Evolutionary conservation across 805 yeast genomes (phyloP).

Genomic region (Lachancea quebecensis): DNA sequence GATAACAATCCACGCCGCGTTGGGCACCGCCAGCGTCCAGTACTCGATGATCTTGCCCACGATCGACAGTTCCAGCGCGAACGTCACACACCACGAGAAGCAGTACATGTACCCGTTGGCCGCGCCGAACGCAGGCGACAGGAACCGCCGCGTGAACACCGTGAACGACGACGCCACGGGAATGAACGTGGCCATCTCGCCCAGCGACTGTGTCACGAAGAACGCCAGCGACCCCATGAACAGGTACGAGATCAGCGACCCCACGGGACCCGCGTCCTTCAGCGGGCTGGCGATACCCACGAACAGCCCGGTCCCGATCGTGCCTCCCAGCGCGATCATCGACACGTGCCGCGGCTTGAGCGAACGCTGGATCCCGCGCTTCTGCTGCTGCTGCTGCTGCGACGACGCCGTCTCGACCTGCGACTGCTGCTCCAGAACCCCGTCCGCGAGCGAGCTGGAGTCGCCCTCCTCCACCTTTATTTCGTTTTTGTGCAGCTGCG

Average conservation of each 20-base stretch:
- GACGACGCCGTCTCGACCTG: background rate
- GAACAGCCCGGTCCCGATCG: slow-evolving; percentile 74
- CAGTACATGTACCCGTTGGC: slow-evolving; percentile 69
- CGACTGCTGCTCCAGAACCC: background rate
- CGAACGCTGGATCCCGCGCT: slow-evolving; percentile 35
- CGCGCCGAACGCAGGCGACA: slow-evolving; percentile 66
- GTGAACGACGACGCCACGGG: slow-evolving; percentile 64
- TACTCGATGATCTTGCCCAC: slow-evolving; percentile 58
- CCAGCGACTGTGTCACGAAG: slow-evolving; percentile 62
- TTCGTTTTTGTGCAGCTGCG: background rate
- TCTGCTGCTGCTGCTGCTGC: background rate
- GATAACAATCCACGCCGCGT: slow-evolving; percentile 65
- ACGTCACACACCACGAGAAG: slow-evolving; percentile 74
- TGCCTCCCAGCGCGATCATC: slow-evolving; percentile 75
- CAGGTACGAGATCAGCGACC: slow-evolving; percentile 53
- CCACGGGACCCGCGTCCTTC: slow-evolving; percentile 59
- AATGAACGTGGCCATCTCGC: slow-evolving; percentile 76
- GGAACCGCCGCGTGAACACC: slow-evolving; percentile 60
- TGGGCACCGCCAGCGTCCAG: slow-evolving; percentile 66
- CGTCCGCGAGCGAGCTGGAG: background rate
- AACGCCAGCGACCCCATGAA: slow-evolving; percentile 62
- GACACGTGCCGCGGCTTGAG: slow-evolving; percentile 62
- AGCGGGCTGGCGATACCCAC: slow-evolving; percentile 56
- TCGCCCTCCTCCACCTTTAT: background rate
- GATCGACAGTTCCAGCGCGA: slow-evolving; percentile 65